Evolutionary conservation across 495 filamentous ascomycete genomes (phyloP).

Genomic region (Neurospora intermedia): DNA sequence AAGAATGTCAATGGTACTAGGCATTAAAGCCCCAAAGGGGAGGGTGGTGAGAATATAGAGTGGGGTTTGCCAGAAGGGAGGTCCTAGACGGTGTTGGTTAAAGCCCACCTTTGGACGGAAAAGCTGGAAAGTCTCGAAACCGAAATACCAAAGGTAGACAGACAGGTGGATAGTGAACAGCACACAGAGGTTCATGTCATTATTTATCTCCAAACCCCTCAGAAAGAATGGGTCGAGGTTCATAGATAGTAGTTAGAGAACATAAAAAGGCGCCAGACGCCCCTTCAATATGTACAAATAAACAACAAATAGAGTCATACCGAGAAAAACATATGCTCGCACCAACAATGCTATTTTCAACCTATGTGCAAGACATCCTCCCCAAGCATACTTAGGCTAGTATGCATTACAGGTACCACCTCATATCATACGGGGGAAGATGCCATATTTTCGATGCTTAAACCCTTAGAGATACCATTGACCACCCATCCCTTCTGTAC

Average conservation of each 20-base stretch:
- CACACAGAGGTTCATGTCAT: neutral
- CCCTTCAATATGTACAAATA: neutral
- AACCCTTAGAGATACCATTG: neutral
- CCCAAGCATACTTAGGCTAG: neutral
- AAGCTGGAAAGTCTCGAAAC: neutral
- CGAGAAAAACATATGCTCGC: neutral
- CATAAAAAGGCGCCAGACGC: neutral
- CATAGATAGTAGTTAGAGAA: neutral
- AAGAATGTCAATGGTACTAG: constrained; percentile 34
- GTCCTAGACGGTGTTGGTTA: neutral
- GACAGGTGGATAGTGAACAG: neutral
- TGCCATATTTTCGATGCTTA: neutral
- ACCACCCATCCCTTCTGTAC: neutral
- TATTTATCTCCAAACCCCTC: neutral
- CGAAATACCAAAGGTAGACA: neutral
- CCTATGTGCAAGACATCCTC: neutral
- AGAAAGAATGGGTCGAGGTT: neutral
- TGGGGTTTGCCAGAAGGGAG: neutral
- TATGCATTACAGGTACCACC: neutral
- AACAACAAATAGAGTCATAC: neutral
- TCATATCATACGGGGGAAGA: neutral
- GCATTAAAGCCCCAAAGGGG: neutral
- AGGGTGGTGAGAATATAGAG: neutral
- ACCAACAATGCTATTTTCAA: neutral
- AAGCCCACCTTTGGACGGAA: neutral